These are phyloP conservation scores for Lodderomyces jiufengensis DNA, from an alignment of 1,139 yeast species.

Conservation along the genomic window DNA sequence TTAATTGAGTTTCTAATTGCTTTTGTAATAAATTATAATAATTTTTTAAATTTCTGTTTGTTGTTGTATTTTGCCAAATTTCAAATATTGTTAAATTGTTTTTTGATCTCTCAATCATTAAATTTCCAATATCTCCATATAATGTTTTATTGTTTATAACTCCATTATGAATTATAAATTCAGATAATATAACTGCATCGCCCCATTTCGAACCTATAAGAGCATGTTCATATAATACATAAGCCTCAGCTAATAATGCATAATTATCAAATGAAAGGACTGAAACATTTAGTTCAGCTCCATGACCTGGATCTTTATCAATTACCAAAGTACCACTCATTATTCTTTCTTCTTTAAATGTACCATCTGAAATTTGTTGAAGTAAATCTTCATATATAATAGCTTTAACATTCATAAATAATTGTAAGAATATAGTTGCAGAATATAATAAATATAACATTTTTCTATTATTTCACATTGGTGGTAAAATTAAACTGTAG, in stretches of 20 bases:
- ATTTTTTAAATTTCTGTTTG: too few species aligned
- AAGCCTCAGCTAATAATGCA: not conserved
- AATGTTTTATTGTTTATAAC: not conserved
- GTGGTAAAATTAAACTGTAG: too few species aligned
- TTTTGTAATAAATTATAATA: too few species aligned
- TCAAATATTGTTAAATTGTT: too few species aligned
- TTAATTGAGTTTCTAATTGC: too few species aligned
- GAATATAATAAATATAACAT: not conserved
- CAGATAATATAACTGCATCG: conserved; percentile 1
- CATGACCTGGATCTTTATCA: conserved; percentile 1
- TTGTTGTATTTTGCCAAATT: too few species aligned
- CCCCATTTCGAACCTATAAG: not conserved
- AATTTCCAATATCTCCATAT: not conserved
- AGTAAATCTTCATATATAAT: not conserved
- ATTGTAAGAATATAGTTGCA: not conserved
- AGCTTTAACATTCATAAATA: not conserved
- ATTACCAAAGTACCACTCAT: not conserved
- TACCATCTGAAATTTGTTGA: not conserved
- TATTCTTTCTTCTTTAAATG: not conserved
- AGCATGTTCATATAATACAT: not conserved
- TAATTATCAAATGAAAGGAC: not conserved
- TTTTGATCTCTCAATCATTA: not conserved
- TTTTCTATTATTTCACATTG: too few species aligned
- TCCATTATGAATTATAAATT: not conserved
- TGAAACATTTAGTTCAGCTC: not conserved